A percentile compares a stretch with the other conserved stretches of the same genome.
Conservation (phyloP, 2,329 filamentous ascomycete genomes). For the Pestalotiopsis fici region DNA sequence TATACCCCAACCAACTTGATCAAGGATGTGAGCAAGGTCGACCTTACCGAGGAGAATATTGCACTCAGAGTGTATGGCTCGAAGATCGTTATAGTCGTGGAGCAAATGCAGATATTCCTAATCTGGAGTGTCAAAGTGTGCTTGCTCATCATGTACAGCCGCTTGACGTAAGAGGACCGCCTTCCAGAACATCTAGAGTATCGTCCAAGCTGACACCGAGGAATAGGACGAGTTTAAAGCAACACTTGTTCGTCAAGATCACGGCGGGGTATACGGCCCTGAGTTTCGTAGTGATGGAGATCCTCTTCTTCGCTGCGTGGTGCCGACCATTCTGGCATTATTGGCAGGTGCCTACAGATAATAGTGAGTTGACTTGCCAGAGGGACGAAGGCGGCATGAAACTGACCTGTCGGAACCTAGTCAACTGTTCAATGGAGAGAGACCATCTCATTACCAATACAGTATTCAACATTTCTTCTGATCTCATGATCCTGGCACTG, state of each 20-base stretch:
- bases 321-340: slow-evolving; percentile 58
- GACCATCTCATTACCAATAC: slow-evolving; percentile 61
- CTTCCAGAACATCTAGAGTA: not conserved
- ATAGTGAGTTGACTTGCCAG: slow-evolving; percentile 34
- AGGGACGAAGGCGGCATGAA: not conserved
- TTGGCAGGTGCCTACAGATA: slow-evolving; percentile 56
- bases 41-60: slow-evolving; percentile 44
- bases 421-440: slow-evolving; percentile 57
- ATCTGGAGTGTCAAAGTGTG: slow-evolving; percentile 59
- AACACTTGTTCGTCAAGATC: slow-evolving; percentile 48
- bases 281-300: slow-evolving; percentile 53
- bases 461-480: slow-evolving; percentile 60
- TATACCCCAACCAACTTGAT: slow-evolving; percentile 63
- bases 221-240: slow-evolving; percentile 42
- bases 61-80: slow-evolving; percentile 49
- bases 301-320: slow-evolving; percentile 51
- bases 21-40: slow-evolving; percentile 42
- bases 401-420: slow-evolving; percentile 24
- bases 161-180: slow-evolving; percentile 45
- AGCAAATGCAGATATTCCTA: slow-evolving; percentile 62
- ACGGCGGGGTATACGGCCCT: slow-evolving; percentile 47
- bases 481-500: slow-evolving; percentile 59
- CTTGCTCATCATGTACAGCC: slow-evolving; percentile 57
- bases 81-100: slow-evolving; percentile 63
- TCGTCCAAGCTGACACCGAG: not conserved